These are phyloP conservation scores for Neurospora terricola DNA, from an alignment of 495 filamentous ascomycete species.

Conservation along the genomic window DNA sequence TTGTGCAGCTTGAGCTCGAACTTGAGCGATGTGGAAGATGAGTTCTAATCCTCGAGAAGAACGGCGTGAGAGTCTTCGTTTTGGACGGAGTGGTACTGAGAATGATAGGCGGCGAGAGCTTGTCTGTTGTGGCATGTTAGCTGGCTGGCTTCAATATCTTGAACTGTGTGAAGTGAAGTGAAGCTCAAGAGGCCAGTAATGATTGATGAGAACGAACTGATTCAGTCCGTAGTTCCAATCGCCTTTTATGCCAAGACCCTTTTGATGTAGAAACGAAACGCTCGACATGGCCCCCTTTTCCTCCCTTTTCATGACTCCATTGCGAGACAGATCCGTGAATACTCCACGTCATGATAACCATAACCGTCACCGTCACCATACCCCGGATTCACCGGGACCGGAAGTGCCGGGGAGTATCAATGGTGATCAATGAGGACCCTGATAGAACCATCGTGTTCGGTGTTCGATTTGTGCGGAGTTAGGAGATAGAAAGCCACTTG, in stretches of 20 bases:
- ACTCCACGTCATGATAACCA: not conserved
- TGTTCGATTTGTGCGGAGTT: not conserved
- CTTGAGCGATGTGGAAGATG: not conserved
- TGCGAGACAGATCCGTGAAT: not conserved
- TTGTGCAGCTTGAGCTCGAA: not conserved
- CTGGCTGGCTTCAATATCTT: not conserved
- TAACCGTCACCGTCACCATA: not conserved
- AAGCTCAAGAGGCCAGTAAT: not conserved
- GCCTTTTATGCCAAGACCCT: not conserved
- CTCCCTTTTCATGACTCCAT: not conserved
- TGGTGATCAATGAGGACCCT: not conserved
- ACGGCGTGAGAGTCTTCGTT: not conserved
- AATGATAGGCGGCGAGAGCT: not conserved
- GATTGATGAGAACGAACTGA: not conserved
- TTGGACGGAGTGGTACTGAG: not conserved
- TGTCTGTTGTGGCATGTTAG: not conserved
- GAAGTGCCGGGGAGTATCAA: not conserved
- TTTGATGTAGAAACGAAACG: not conserved
- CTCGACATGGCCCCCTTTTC: not conserved
- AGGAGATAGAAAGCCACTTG: not conserved
- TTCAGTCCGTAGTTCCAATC: not conserved
- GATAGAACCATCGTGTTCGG: not conserved
- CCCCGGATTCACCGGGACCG: not conserved
- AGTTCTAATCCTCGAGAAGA: not conserved
- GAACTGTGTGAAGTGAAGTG: not conserved